Conservation (phyloP, 495 filamentous ascomycete species). For the Penicillium roqueforti region DNA sequence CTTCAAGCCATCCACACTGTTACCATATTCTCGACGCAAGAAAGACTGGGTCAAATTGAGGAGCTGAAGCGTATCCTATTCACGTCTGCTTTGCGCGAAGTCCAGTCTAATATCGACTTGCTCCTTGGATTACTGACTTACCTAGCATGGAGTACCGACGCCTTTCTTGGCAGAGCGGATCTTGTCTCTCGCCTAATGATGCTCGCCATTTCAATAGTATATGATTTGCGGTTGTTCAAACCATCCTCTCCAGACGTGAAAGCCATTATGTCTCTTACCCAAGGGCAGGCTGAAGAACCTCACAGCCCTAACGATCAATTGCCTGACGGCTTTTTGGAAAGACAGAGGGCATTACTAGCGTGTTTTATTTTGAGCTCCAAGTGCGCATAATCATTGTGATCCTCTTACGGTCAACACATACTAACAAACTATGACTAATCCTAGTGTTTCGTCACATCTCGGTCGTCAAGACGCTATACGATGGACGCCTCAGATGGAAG, state of each 20-base stretch:
- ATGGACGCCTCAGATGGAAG: slow-evolving; percentile 31
- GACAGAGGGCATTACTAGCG: slow-evolving; percentile 24
- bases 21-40: slow-evolving; percentile 24
- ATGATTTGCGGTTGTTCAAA: slow-evolving; percentile 26
- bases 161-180: slow-evolving; percentile 28
- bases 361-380: slow-evolving; percentile 32
- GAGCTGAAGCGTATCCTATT: slow-evolving; percentile 22
- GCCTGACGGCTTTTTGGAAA: slow-evolving; percentile 20
- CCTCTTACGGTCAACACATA: neutral
- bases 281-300: slow-evolving; percentile 16
- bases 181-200: slow-evolving; percentile 28
- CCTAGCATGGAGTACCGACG: slow-evolving; percentile 32
- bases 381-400: slow-evolving; percentile 11
- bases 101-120: slow-evolving; percentile 27
- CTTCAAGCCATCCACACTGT: slow-evolving; percentile 25
- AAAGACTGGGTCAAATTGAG: slow-evolving; percentile 16
- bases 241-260: slow-evolving; percentile 21
- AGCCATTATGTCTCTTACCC: slow-evolving; percentile 24
- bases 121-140: slow-evolving; percentile 28
- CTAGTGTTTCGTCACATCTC: slow-evolving; percentile 29
- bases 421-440: slow-evolving; percentile 8
- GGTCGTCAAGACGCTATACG: slow-evolving; percentile 24
- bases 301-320: slow-evolving; percentile 7
- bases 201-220: slow-evolving; percentile 28
- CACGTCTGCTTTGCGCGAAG: slow-evolving; percentile 21